Percentiles rank a stretch among this genome's conserved stretches.
These are phyloP conservation scores for Vigna nakashimae DNA, from an alignment of 306 rosid genomes.

Conservation along the genomic window DNA sequence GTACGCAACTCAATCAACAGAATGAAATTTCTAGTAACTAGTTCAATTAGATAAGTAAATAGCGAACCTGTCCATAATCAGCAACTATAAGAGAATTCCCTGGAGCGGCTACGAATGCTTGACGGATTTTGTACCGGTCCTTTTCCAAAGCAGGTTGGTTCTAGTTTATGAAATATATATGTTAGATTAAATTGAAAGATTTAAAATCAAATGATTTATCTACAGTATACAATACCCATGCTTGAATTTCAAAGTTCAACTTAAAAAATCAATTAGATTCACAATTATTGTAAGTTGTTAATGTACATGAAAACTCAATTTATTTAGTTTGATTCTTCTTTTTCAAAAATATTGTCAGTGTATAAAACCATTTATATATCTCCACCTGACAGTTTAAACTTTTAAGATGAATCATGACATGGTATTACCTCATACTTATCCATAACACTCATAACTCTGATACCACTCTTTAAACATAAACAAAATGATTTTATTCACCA, in stretches of 20 bases:
- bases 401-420: neutral
- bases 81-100: conserved; percentile 96
- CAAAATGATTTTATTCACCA: no score
- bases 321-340: neutral
- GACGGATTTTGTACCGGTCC: conserved; percentile 97
- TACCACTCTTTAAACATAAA: no score
- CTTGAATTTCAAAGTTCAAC: conserved; percentile 26
- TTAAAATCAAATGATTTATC: conserved; percentile 32
- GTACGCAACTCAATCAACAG: conserved; percentile 49
- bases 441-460: no score
- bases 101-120: conserved; percentile 94
- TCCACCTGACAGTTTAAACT: neutral
- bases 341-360: neutral
- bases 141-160: conserved; percentile 99
- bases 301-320: neutral
- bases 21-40: conserved; percentile 31
- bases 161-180: conserved; percentile 53
- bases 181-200: conserved; percentile 34
- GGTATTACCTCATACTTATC: neutral
- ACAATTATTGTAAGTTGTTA: neutral
- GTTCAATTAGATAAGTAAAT: conserved; percentile 39
- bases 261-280: conserved; percentile 9
- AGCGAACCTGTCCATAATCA: conserved; percentile 94
- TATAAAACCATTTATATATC: neutral
- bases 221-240: conserved; percentile 5